These are phyloP conservation scores for Eragrostis tef DNA, from an alignment of 202 grass and related monocot genomes.

Conservation along the genomic window DNA sequence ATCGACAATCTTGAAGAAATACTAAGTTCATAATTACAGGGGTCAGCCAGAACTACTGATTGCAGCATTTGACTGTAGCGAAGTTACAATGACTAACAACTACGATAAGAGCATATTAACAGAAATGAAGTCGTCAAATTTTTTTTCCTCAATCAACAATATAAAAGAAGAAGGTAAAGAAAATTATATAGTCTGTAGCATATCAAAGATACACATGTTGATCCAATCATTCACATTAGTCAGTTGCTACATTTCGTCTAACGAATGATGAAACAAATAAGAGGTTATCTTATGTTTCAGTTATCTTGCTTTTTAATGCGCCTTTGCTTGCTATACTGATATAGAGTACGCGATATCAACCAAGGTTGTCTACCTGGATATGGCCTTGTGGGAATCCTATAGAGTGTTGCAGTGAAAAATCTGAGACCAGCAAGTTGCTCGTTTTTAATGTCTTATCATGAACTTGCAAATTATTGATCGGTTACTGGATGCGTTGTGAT, in stretches of 20 bases:
- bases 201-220: neutral
- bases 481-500: neutral
- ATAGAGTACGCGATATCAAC: neutral
- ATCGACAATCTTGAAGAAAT: neutral
- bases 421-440: neutral
- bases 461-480: neutral
- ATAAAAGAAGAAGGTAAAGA: neutral
- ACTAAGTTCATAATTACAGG: neutral
- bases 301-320: neutral
- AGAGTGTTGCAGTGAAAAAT: neutral
- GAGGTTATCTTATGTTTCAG: neutral
- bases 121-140: neutral
- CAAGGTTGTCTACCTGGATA: neutral
- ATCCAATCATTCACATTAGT: neutral
- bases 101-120: neutral
- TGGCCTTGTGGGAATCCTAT: neutral
- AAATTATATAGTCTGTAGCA: neutral
- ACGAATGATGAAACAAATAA: neutral
- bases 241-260: neutral
- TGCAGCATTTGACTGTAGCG: neutral
- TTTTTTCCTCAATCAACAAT: neutral
- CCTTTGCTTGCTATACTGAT: slow-evolving; percentile 8
- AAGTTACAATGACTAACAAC: neutral
- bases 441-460: neutral
- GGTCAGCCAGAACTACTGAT: neutral